Conservation (phyloP, 1,284 basidiomycete species). For the Meira nashicola region DNA sequence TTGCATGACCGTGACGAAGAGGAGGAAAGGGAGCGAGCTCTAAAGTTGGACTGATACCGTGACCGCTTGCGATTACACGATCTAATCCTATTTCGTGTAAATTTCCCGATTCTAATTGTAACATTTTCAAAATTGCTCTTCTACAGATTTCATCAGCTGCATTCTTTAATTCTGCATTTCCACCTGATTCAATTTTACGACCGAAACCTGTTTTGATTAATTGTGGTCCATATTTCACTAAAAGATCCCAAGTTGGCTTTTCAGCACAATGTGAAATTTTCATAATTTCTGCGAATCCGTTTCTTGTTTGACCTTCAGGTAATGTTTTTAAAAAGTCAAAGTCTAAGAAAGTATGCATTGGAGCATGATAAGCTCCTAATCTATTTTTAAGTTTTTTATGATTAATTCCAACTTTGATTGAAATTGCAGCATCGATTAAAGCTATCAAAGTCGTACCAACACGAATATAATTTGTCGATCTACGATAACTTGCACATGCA, state of each 20-base stretch:
- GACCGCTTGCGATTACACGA: slow-evolving; percentile 57
- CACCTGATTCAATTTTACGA: slow-evolving; percentile 49
- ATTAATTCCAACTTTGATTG: slow-evolving; percentile 54
- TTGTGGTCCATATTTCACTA: slow-evolving; percentile 56
- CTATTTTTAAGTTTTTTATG: slow-evolving; percentile 46
- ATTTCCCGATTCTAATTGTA: slow-evolving; percentile 57
- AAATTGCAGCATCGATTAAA: slow-evolving; percentile 56
- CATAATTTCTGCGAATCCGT: slow-evolving; percentile 57
- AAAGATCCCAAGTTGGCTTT: slow-evolving; percentile 54
- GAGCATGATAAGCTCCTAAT: slow-evolving; percentile 56
- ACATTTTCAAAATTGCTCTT: slow-evolving; percentile 56
- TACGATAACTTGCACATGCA: slow-evolving; percentile 56
- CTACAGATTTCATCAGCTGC: slow-evolving; percentile 55
- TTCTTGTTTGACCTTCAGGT: slow-evolving; percentile 56
- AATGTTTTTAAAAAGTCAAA: slow-evolving; percentile 57
- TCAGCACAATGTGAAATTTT: slow-evolving; percentile 57
- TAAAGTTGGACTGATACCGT: slow-evolving; percentile 56
- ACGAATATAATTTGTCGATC: slow-evolving; percentile 57
- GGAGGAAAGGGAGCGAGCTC: slow-evolving; percentile 51
- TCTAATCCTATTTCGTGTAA: slow-evolving; percentile 57
- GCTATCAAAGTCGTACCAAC: slow-evolving; percentile 57
- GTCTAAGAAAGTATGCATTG: slow-evolving; percentile 57
- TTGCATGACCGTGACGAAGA: slow-evolving; percentile 54
- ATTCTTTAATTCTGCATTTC: slow-evolving; percentile 51
- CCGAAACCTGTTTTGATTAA: slow-evolving; percentile 56